Percentiles rank a stretch among this genome's conserved stretches.
Conservation (phyloP, 2,329 filamentous ascomycete species). For the Aspergillus persii region DNA sequence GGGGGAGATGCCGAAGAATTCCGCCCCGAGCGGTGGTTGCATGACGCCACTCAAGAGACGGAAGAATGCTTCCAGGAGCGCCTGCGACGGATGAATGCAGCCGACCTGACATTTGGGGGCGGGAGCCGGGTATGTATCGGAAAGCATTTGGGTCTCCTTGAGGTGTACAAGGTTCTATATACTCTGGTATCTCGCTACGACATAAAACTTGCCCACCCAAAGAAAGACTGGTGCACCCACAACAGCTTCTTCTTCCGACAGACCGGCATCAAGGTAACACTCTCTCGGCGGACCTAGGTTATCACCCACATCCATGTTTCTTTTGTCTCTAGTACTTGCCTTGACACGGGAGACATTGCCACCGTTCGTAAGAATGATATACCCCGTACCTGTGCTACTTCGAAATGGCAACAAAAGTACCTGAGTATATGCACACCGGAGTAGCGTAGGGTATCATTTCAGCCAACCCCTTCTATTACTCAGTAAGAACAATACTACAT, state of each 20-base stretch:
- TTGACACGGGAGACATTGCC: no score
- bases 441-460: no score
- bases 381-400: no score
- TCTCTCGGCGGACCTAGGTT: slow-evolving; percentile 3
- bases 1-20: slow-evolving; percentile 48
- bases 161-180: slow-evolving; percentile 60
- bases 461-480: no score
- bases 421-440: no score
- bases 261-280: slow-evolving; percentile 51
- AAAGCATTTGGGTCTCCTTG: slow-evolving; percentile 54
- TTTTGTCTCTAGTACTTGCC: no score
- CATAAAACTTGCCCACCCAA: slow-evolving; percentile 53
- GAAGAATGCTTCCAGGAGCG: slow-evolving; percentile 34
- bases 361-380: no score
- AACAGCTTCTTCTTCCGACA: slow-evolving; percentile 62
- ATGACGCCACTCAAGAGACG: slow-evolving; percentile 28
- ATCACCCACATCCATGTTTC: no score
- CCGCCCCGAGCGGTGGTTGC: slow-evolving; percentile 51
- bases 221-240: slow-evolving; percentile 51
- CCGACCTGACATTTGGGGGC: slow-evolving; percentile 50
- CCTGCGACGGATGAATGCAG: slow-evolving; percentile 38
- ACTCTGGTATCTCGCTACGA: slow-evolving; percentile 51
- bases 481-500: no score
- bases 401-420: no score
- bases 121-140: slow-evolving; percentile 57